Conservation (phyloP, 768 basidiomycete genomes). For the Rhodotorula graminis region DNA sequence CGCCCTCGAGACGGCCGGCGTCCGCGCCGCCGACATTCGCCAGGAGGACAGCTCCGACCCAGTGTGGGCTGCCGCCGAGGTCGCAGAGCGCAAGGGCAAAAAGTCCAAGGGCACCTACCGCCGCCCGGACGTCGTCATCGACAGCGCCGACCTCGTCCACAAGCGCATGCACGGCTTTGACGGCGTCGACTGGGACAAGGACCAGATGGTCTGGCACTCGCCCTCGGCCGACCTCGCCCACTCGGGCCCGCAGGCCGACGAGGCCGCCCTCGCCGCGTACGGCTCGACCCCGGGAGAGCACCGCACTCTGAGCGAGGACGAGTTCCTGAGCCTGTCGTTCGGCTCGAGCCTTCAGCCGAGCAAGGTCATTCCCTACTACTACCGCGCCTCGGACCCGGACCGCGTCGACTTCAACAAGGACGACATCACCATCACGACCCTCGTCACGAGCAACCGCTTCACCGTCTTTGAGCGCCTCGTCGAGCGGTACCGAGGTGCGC, state of each 20-base stretch:
- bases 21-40: constrained; percentile 32
- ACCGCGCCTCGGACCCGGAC: constrained; percentile 56
- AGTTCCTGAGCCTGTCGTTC: constrained; percentile 42
- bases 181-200: constrained; percentile 36
- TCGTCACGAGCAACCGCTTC: constrained; percentile 74
- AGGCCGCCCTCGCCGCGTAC: background rate
- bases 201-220: constrained; percentile 39
- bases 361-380: constrained; percentile 75
- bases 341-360: constrained; percentile 55
- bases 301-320: constrained; percentile 38
- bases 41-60: constrained; percentile 34
- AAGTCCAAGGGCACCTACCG: constrained; percentile 17
- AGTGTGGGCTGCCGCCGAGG: constrained; percentile 37
- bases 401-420: constrained; percentile 52
- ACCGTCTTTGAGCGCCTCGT: constrained; percentile 67
- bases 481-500: constrained; percentile 67
- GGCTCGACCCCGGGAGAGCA: constrained; percentile 3
- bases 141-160: constrained; percentile 20
- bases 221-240: constrained; percentile 20
- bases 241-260: background rate
- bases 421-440: constrained; percentile 78
- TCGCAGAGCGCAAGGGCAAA: constrained; percentile 30
- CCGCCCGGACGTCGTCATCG: constrained; percentile 17
- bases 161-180: constrained; percentile 33
- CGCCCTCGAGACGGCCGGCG: constrained; percentile 37